Percentiles rank a stretch among this genome's conserved stretches.
Evolutionary conservation across 1,139 yeast species (phyloP).

Genomic region (Zygoascus meyerae): DNA sequence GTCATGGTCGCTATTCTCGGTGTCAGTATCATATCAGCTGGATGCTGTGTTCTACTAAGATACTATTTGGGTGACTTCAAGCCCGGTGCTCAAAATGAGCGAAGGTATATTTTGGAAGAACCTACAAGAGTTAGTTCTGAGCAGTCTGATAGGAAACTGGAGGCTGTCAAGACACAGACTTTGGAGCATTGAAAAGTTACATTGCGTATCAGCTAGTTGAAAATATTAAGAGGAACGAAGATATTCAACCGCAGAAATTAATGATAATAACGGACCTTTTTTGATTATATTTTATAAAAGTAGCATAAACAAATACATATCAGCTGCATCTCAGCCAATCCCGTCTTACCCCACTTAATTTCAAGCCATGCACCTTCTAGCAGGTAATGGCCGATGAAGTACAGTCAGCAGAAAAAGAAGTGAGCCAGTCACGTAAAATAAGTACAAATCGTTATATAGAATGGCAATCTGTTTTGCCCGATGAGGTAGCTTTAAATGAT

Average conservation of each 20-base stretch:
- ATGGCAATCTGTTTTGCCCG: slow-evolving; percentile 56
- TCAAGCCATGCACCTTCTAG: too few species aligned
- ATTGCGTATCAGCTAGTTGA: too few species aligned
- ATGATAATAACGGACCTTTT: background rate
- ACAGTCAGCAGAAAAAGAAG: too few species aligned
- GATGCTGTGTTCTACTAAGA: slow-evolving; percentile 27
- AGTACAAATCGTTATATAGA: slow-evolving; percentile 12
- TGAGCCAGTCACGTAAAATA: too few species aligned
- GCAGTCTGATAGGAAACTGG: too few species aligned
- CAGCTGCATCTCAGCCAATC: too few species aligned
- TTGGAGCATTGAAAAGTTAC: background rate
- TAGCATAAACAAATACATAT: too few species aligned
- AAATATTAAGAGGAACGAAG: background rate
- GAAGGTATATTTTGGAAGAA: background rate
- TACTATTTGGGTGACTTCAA: slow-evolving; percentile 27
- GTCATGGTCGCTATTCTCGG: slow-evolving; percentile 76
- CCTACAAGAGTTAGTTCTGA: background rate
- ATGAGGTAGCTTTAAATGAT: slow-evolving; percentile 46
- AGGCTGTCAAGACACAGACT: background rate
- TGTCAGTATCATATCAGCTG: slow-evolving; percentile 52
- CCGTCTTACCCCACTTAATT: too few species aligned
- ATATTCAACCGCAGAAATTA: background rate
- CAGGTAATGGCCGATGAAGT: too few species aligned
- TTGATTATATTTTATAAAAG: background rate
- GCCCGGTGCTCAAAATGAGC: background rate